Evolutionary conservation across 2,329 filamentous ascomycete species (phyloP), one percentile per base, ranked within the genome.

Genomic region (Arthrobotrys sphaeroides): DNA sequence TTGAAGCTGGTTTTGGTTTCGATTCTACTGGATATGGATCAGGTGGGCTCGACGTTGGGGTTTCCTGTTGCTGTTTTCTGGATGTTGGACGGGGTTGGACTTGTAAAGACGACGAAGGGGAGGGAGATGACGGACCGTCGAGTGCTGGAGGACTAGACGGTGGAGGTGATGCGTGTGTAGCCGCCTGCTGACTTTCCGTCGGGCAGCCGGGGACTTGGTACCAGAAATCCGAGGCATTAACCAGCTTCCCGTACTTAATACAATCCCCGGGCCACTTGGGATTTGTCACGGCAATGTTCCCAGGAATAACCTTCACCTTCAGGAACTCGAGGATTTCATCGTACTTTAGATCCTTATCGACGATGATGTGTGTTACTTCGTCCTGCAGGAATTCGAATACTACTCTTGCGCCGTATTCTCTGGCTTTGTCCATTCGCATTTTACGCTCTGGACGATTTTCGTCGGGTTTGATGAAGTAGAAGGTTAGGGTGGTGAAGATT

Each of bases 401-500:
- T 89, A 93, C 95, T 0, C 81, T 83, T 0, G 90, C 94, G 45
- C 94, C 94, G 81, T 89, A 89, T 79, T 93, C 89, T 60, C 88
- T 86, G 0, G 91, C 90, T 81, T 90, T 93, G 28, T 86, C 86
- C 61, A 97, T 96, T 2, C 91, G 89, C 70, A 89, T 82, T 65
- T 87, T 88, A 40, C 94, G 87, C 5, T 87, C 85, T 9, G 87
- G 86, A 31, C 90, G 88, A 51, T 91, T 86, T 77, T 94, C 90
- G 77, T 93, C 88, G 78, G 95, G 91, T 0, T 93, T 94, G 4
- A 96, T 88, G 18, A 79, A 80, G 60, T 72, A 78, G 55, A 79
- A 79, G 51, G 76, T 75, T 16, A 78, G 65, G 26, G 60, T 53
- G 22, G 74, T 68, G 64, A 79, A 79, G 45, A 79, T 45, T 45